Evolutionary conservation across 805 yeast genomes (phyloP).

Genomic region (Candida fluviatilis): DNA sequence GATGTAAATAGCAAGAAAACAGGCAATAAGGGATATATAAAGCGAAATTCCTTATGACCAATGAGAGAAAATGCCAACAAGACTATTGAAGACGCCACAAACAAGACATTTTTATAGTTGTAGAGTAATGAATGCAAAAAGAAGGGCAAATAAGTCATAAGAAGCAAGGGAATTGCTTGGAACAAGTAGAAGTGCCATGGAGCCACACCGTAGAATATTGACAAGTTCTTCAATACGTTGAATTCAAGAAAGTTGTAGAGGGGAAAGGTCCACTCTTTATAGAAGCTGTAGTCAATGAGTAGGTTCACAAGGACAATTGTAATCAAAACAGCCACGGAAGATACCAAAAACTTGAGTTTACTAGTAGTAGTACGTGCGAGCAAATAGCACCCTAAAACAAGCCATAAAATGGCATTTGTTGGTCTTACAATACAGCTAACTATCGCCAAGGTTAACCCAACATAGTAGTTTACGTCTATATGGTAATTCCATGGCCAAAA

Average conservation of each 20-base stretch:
- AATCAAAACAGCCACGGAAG: conserved; percentile 14
- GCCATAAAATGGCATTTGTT: conserved; percentile 78
- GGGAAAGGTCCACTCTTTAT: conserved; percentile 57
- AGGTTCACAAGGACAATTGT: conserved; percentile 34
- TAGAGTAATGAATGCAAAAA: conserved; percentile 26
- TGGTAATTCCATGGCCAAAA: conserved; percentile 64
- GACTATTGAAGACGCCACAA: conserved; percentile 35
- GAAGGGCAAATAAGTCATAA: conserved; percentile 64
- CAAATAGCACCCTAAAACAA: conserved; percentile 45
- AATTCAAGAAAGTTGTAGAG: conserved; percentile 67
- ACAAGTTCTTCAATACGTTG: conserved; percentile 67
- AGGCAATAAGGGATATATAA: conserved; percentile 83
- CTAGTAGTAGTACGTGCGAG: conserved; percentile 8
- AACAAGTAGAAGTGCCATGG: conserved; percentile 80
- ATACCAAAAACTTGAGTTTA: conserved; percentile 16
- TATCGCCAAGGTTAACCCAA: conserved; percentile 20
- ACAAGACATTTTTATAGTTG: conserved; percentile 14
- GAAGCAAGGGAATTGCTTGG: conserved; percentile 78
- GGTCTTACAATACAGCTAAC: conserved; percentile 75
- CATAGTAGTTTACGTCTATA: conserved; percentile 11
- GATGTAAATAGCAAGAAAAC: conserved; percentile 53
- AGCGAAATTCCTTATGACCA: conserved; percentile 87
- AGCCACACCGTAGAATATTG: conserved; percentile 80
- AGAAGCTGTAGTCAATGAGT: conserved; percentile 56
- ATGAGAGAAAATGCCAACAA: conserved; percentile 58